Percentiles rank a stretch among this genome's conserved stretches.
Evolutionary conservation across 345 rosid species (phyloP).

Genomic region (Bruguiera parviflora): DNA sequence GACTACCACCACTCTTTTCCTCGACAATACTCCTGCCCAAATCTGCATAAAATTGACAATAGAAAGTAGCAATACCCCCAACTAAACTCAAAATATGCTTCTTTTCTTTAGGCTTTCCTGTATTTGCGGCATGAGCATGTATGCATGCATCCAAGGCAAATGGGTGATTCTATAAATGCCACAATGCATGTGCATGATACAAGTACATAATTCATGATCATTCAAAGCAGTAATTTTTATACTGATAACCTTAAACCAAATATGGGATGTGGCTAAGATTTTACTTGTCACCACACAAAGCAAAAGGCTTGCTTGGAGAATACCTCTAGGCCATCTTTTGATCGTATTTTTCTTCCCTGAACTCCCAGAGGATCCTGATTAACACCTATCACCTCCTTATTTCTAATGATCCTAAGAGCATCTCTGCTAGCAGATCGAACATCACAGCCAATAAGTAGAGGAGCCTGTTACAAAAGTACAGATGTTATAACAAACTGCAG

Average conservation of each 20-base stretch:
- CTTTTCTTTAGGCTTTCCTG: too few species aligned
- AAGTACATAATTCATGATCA: background rate
- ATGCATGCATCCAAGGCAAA: too few species aligned
- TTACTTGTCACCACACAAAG: too few species aligned
- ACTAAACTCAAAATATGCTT: too few species aligned
- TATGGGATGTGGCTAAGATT: too few species aligned
- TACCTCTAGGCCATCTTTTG: conserved; percentile 24
- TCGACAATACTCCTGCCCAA: conserved; percentile 26
- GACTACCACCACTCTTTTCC: conserved; percentile 16
- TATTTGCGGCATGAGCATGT: too few species aligned
- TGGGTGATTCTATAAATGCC: too few species aligned
- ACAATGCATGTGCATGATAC: too few species aligned
- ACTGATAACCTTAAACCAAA: too few species aligned
- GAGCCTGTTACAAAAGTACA: conserved; percentile 17
- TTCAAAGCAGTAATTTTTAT: background rate
- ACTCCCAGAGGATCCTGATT: conserved; percentile 27
- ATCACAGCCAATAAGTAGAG: conserved; percentile 28
- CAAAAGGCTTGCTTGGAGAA: background rate
- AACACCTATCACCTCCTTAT: conserved; percentile 25
- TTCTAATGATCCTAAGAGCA: conserved; percentile 15
- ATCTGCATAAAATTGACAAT: conserved; percentile 15
- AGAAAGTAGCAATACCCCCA: too few species aligned
- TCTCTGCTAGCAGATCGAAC: conserved; percentile 10
- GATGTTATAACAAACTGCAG: background rate
- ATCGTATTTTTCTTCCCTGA: conserved; percentile 26